These are phyloP conservation scores for Talaromyces pinophilus DNA, from an alignment of 2,329 filamentous ascomycete species.

Conservation along the genomic window DNA sequence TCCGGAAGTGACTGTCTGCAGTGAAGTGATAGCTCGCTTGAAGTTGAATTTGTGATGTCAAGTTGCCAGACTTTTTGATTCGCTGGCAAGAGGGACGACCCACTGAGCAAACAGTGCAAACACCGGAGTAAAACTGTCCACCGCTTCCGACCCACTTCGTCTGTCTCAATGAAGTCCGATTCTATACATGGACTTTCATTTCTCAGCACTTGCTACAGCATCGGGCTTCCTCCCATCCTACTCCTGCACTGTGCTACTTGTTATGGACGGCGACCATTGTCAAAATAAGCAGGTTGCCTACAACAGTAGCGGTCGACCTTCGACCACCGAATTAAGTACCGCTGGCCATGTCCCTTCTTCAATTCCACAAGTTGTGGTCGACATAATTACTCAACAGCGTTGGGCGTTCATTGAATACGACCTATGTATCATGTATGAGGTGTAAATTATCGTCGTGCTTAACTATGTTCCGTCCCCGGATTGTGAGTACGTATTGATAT, in stretches of 20 bases:
- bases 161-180: neutral
- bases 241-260: neutral
- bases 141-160: neutral
- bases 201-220: neutral
- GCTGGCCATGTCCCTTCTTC: neutral
- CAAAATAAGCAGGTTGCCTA: neutral
- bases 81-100: neutral
- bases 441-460: neutral
- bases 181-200: neutral
- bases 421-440: neutral
- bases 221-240: neutral
- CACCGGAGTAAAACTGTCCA: neutral
- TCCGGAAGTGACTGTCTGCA: neutral
- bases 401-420: neutral
- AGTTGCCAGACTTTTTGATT: neutral
- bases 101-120: constrained; percentile 4
- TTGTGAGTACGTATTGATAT: neutral
- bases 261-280: neutral
- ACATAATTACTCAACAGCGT: neutral
- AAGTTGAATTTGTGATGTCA: neutral
- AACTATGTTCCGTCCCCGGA: no score
- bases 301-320: neutral
- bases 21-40: neutral
- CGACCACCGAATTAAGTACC: neutral
- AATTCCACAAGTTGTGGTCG: neutral